Evolutionary conservation across 2,329 filamentous ascomycete species (phyloP), one percentile per base, ranked within the genome.

Genomic region (Mycocentrospora acerina): DNA sequence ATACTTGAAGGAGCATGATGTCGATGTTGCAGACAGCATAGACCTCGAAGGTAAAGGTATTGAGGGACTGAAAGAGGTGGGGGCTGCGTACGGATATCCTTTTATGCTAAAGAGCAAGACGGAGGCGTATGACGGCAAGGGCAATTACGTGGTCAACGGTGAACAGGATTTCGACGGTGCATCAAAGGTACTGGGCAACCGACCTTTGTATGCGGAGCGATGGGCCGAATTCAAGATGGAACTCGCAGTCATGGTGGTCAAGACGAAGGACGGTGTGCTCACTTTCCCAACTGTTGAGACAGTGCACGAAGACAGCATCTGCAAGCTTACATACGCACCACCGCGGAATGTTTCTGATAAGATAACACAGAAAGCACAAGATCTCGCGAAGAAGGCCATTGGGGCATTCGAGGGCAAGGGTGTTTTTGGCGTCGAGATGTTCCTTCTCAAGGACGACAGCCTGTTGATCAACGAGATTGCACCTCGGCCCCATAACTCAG

Each of bases 401-500:
- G 78, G 80, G 28, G 85, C 81, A 35, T 85, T 98, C 37, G 83
- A 83, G 73, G 93, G 93, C 35, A 85, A 93, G 46, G 93, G 93
- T 48, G 88, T 95, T 22, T 98, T 96, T 67, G 93, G 91, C 1
- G 91, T 97, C 0, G 93, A 98, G 71, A 88, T 97, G 82, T 98
- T 98, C 70, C 70, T 97, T 3, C 78, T 90, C 9, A 72, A 82
- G 32, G 82, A 93, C 55, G 81, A 77, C 42, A 73, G 73, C 2
- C 76, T 95, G 2, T 71, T 94, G 41, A 78, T 96, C 55, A 95
- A 95, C 67, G 90, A 95, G 69, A 85, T 94, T 48, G 88, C 88
- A 0, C 88, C 88, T 10, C 78, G 88, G 26, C 80, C 81, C 34
- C 90, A 96, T 71, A 96, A 96, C 72, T 94, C 88, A 0, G 93